Conservation (phyloP, 2,329 filamentous ascomycete species). For the Immersiporthe knoxdaviesiana region DNA sequence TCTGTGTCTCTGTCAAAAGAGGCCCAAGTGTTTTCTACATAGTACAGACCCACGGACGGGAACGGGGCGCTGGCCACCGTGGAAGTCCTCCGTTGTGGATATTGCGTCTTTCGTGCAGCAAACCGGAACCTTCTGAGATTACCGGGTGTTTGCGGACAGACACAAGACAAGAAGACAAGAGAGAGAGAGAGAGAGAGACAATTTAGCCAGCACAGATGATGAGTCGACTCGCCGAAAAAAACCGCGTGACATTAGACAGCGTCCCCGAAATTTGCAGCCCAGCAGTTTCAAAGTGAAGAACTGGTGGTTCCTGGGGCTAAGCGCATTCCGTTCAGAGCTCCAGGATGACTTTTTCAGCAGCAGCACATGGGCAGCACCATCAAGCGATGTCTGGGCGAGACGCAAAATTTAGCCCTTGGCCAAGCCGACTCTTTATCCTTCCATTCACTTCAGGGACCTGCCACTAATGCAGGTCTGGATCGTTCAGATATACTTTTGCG, state of each 20-base stretch:
- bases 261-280: not conserved
- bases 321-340: slow-evolving; percentile 1
- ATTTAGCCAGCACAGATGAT: not conserved
- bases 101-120: not conserved
- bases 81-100: not conserved
- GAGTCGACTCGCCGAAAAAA: not conserved
- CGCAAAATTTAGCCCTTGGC: not conserved
- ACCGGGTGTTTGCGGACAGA: not conserved
- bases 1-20: no score
- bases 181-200: no score
- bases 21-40: not conserved
- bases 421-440: not conserved
- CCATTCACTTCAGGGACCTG: not conserved
- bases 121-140: not conserved
- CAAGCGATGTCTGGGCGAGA: not conserved
- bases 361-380: not conserved
- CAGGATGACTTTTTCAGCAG: not conserved
- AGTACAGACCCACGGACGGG: not conserved
- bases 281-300: not conserved
- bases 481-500: not conserved
- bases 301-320: not conserved
- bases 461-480: not conserved
- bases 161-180: not conserved
- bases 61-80: not conserved
- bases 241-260: not conserved